Percentiles rank a stretch among this genome's conserved stretches.
Conservation (phyloP, 805 yeast genomes). For the Wickerhamiella occidentalis region DNA sequence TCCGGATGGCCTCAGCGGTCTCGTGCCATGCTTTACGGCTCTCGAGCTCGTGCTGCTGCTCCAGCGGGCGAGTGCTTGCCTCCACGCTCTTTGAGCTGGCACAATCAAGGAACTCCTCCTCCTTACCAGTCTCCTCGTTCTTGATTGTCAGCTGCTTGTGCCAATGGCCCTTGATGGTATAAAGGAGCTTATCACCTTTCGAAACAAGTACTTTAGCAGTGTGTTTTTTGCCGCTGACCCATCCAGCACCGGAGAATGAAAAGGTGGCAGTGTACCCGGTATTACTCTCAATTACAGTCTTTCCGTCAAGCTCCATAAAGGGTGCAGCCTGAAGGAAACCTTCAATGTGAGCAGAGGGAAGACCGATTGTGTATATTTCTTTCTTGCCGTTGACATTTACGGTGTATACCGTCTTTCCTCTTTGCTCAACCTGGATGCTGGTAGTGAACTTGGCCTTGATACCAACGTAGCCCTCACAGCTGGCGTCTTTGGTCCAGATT, state of each 20-base stretch:
- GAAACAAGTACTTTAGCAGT: conserved; percentile 75
- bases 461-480: conserved; percentile 80
- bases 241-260: conserved; percentile 86
- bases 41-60: conserved; percentile 69
- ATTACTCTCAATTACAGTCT: conserved; percentile 70
- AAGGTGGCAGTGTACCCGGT: conserved; percentile 61
- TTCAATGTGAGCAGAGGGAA: conserved; percentile 91
- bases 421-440: conserved; percentile 77
- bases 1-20: conserved; percentile 76
- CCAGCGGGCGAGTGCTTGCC: conserved; percentile 66
- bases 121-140: conserved; percentile 39
- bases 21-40: conserved; percentile 79
- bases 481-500: conserved; percentile 57
- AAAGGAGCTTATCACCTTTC: conserved; percentile 49
- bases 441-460: conserved; percentile 73
- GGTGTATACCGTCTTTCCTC: conserved; percentile 69
- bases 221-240: conserved; percentile 90
- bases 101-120: conserved; percentile 26
- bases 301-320: conserved; percentile 86
- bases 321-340: conserved; percentile 87
- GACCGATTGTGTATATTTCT: conserved; percentile 67
- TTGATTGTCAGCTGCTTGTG: conserved; percentile 39
- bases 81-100: conserved; percentile 33
- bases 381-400: conserved; percentile 39
- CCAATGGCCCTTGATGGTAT: conserved; percentile 88